phyloP scores from a whole-genome alignment of 2,329 filamentous ascomycete genomes.

The Sarocladiaceae sp. region DNA sequence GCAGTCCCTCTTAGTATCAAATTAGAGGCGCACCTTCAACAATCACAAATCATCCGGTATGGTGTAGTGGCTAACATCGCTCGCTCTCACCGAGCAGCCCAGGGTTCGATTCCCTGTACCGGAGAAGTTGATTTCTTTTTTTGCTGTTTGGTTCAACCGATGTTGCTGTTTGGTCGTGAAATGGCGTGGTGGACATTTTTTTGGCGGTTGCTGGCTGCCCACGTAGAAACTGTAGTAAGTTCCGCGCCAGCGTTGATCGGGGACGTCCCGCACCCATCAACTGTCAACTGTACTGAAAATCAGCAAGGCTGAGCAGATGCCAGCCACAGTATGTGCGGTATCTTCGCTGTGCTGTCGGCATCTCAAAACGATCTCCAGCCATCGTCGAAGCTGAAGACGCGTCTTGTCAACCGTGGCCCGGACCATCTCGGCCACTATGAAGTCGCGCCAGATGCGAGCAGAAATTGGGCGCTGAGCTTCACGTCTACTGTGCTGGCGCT shows the following conservation, averaged over 20 bases:
- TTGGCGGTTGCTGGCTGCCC: neutral
- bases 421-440: conserved; percentile 49
- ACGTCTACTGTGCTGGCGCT: conserved; percentile 86
- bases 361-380: conserved; percentile 15
- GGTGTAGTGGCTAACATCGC: conserved; percentile 33
- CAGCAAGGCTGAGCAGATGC: neutral
- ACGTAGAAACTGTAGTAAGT: too few relatives aligned
- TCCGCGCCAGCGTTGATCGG: neutral
- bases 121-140: conserved; percentile 1
- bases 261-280: neutral
- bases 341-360: conserved; percentile 46
- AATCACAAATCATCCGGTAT: conserved; percentile 22
- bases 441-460: conserved; percentile 20
- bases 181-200: neutral
- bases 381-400: conserved; percentile 32
- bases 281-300: neutral
- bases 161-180: too few relatives aligned
- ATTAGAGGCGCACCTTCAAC: conserved; percentile 2
- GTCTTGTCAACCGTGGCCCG: conserved; percentile 54
- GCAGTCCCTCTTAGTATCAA: neutral
- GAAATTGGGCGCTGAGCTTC: conserved; percentile 51
- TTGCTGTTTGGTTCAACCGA: neutral
- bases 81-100: conserved; percentile 32
- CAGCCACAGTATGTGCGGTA: conserved; percentile 52
- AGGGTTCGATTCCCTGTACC: conserved; percentile 28